These are phyloP conservation scores for Cercospora zeina DNA, from an alignment of 2,329 filamentous ascomycete genomes.

Conservation along the genomic window DNA sequence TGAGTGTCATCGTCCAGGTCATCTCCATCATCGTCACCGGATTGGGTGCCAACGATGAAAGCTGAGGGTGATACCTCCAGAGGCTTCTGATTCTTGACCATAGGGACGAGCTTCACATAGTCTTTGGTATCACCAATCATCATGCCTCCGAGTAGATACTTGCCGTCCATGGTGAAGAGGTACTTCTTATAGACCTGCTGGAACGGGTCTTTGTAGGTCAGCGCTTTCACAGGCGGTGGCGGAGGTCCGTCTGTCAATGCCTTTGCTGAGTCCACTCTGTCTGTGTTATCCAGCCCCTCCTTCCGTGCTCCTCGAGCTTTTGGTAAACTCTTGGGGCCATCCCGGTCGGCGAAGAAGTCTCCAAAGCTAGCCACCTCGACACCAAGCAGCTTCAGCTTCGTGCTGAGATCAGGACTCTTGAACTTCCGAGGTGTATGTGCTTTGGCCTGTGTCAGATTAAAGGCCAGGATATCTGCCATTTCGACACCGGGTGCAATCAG, in stretches of 20 bases:
- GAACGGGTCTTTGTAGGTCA: constrained; percentile 89
- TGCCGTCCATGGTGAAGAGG: constrained; percentile 83
- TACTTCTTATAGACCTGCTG: constrained; percentile 91
- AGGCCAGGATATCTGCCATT: constrained; percentile 88
- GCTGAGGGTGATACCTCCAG: constrained; percentile 77
- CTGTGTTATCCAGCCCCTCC: constrained; percentile 44
- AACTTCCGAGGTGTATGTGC: constrained; percentile 69
- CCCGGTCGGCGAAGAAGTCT: constrained; percentile 86
- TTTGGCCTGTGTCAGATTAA: constrained; percentile 84
- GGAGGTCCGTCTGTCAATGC: constrained; percentile 57
- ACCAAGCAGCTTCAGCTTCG: constrained; percentile 84
- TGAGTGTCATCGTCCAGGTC: constrained; percentile 84
- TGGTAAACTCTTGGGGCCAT: constrained; percentile 76
- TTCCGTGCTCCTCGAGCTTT: constrained; percentile 54
- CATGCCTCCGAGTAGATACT: constrained; percentile 91
- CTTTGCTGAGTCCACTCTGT: constrained; percentile 47
- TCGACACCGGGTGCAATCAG: constrained; percentile 87
- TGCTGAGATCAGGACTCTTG: constrained; percentile 82
- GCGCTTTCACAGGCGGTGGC: constrained; percentile 69
- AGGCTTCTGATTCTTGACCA: constrained; percentile 80
- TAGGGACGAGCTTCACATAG: constrained; percentile 83
- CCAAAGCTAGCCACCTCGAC: constrained; percentile 92
- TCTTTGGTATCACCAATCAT: constrained; percentile 93
- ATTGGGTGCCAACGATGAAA: constrained; percentile 77
- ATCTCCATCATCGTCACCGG: constrained; percentile 73